These are phyloP conservation scores for Obba rivulosa DNA, from an alignment of 768 basidiomycete genomes.

Conservation along the genomic window DNA sequence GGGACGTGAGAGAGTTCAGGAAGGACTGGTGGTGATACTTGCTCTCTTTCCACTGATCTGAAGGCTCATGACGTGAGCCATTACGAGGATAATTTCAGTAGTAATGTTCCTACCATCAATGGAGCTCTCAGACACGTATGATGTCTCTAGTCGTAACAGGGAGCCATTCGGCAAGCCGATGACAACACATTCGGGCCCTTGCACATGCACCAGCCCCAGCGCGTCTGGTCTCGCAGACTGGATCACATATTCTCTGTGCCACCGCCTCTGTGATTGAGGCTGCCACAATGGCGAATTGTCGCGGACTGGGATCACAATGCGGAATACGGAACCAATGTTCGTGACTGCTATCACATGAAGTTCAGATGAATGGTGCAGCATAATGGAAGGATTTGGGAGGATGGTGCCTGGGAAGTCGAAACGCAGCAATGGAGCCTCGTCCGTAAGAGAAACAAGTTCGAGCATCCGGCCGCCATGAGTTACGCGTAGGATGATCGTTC, in stretches of 20 bases:
- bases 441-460: constrained; percentile 72
- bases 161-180: constrained; percentile 57
- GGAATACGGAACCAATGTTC: constrained; percentile 63
- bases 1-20: constrained; percentile 60
- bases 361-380: constrained; percentile 41
- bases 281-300: constrained; percentile 53
- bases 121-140: constrained; percentile 34
- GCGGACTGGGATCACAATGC: constrained; percentile 59
- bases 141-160: constrained; percentile 65
- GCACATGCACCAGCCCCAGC: constrained; percentile 47
- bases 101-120: constrained; percentile 50
- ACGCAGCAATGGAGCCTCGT: constrained; percentile 60
- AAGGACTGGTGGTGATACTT: constrained; percentile 58
- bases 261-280: constrained; percentile 45
- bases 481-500: constrained; percentile 67
- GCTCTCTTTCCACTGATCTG: constrained; percentile 70
- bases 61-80: background rate
- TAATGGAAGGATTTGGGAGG: constrained; percentile 59
- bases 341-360: constrained; percentile 73
- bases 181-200: constrained; percentile 62
- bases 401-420: constrained; percentile 73
- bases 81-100: background rate
- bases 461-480: constrained; percentile 69
- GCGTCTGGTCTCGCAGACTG: constrained; percentile 39
- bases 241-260: constrained; percentile 65